Conservation (phyloP, 2,329 filamentous ascomycete genomes). For the Achaetomium macrosporum region DNA sequence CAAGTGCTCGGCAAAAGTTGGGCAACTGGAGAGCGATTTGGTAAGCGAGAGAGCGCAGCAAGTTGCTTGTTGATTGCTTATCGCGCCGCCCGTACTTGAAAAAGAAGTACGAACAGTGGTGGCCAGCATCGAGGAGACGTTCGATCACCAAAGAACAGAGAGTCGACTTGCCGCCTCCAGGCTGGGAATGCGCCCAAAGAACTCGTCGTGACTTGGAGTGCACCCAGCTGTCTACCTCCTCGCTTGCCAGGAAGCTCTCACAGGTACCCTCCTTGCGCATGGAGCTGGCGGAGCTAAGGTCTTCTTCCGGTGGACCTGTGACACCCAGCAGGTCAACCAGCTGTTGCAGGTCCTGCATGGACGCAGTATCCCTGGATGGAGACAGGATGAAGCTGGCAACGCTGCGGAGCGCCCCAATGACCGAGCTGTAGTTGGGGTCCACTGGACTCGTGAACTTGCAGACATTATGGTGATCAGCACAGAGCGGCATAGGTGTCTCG, state of each 20-base stretch:
- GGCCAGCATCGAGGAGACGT: constrained; percentile 15
- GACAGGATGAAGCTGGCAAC: constrained; percentile 8
- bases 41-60: constrained; percentile 17
- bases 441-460: constrained; percentile 23
- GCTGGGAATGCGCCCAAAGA: constrained; percentile 2
- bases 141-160: constrained; percentile 17
- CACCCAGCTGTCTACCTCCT: constrained; percentile 1
- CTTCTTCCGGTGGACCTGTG: constrained; percentile 14
- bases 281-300: constrained; percentile 20
- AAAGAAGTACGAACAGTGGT: constrained; percentile 25
- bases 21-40: constrained; percentile 15
- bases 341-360: background rate
- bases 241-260: constrained; percentile 17
- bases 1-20: constrained; percentile 7
- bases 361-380: background rate
- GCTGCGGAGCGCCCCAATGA: constrained; percentile 18
- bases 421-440: constrained; percentile 21
- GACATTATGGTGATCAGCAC: constrained; percentile 24
- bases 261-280: constrained; percentile 16
- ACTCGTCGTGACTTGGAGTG: background rate
- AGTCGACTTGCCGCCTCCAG: background rate
- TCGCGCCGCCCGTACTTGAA: constrained; percentile 21
- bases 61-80: constrained; percentile 1
- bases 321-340: constrained; percentile 6
- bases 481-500: constrained; percentile 19